These are phyloP conservation scores for Euphorbia lathyris DNA, from an alignment of 345 rosid genomes.

Conservation along the genomic window DNA sequence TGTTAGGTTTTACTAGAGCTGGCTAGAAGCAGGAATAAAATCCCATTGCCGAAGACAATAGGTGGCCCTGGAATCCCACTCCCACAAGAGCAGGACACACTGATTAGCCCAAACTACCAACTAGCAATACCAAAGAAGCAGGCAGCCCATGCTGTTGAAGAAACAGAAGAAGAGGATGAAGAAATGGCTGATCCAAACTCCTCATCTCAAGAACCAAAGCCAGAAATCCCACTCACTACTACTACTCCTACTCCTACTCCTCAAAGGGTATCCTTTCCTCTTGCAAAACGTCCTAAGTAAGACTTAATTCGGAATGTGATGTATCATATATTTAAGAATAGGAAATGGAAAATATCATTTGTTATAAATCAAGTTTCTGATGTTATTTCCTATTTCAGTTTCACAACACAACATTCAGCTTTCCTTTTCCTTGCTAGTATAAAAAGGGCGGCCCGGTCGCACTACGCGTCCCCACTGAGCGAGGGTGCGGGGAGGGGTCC, in stretches of 20 bases:
- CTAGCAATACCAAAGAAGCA: conserved; percentile 61
- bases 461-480: too few relatives aligned
- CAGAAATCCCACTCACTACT: conserved; percentile 35
- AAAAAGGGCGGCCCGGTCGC: too few relatives aligned
- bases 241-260: conserved; percentile 30
- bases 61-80: conserved; percentile 70
- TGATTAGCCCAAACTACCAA: conserved; percentile 80
- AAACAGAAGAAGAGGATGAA: conserved; percentile 67
- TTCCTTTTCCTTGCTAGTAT: too few relatives aligned
- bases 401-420: too few relatives aligned
- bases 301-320: neutral
- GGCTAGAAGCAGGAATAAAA: conserved; percentile 79
- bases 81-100: conserved; percentile 79
- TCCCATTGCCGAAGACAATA: conserved; percentile 74
- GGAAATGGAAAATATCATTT: too few relatives aligned
- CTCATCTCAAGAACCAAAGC: conserved; percentile 47
- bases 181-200: conserved; percentile 52
- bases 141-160: conserved; percentile 54
- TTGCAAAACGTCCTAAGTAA: conserved; percentile 53
- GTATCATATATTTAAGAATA: neutral
- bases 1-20: conserved; percentile 64
- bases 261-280: conserved; percentile 74
- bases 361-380: too few relatives aligned
- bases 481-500: too few relatives aligned
- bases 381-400: too few relatives aligned